phyloP scores from a whole-genome alignment of 306 rosid species.

The cucumber (Cucumis sativus) region Cucumber_9930_V3 NC_026655.2:18831001-18831500 shows the following conservation, averaged over 20 bases:
- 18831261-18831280: neutral
- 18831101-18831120: constrained; percentile 68
- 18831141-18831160: constrained; percentile 37
- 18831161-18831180: constrained; percentile 6
- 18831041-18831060: neutral
- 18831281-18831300: neutral
- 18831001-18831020: neutral
- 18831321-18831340: neutral
- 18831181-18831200: neutral
- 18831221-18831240: neutral
- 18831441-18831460: neutral
- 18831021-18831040: neutral
- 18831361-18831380: neutral
- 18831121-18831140: constrained; percentile 69
- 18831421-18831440: neutral
- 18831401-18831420: neutral
- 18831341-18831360: neutral
- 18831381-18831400: neutral
- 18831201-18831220: neutral
- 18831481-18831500: neutral
- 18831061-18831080: constrained; percentile 3
- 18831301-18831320: neutral
- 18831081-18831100: constrained; percentile 44
- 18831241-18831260: neutral
- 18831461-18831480: neutral